These are phyloP conservation scores for Cunninghamia lanceolata DNA, from an alignment of 75 land plant genomes.

Conservation along the genomic window DNA sequence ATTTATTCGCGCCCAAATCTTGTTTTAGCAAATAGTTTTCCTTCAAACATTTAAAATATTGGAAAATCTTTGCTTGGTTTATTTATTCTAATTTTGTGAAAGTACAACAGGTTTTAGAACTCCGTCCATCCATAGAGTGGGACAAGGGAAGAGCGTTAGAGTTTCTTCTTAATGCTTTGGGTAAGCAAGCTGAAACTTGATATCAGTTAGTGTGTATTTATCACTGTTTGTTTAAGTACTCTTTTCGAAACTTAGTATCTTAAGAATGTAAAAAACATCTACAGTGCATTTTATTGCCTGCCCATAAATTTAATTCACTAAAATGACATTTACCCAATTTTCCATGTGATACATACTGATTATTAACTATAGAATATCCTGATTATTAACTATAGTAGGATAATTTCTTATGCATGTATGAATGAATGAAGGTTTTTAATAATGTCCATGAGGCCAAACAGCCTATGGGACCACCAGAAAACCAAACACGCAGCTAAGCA, in stretches of 20 bases:
- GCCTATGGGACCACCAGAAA: no score
- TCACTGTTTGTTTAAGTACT: neutral
- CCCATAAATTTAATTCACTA: neutral
- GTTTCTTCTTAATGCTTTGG: constrained; percentile 46
- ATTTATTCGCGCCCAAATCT: neutral
- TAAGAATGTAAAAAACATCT: neutral
- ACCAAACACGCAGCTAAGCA: no score
- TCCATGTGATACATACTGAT: neutral
- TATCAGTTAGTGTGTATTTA: neutral
- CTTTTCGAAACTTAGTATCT: neutral
- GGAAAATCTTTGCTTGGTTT: neutral
- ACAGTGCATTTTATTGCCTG: neutral
- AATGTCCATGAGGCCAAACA: no score
- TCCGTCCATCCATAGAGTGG: constrained; percentile 63
- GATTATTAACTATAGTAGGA: neutral
- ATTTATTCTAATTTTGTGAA: neutral
- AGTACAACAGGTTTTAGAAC: constrained; percentile 48
- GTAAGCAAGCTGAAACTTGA: constrained; percentile 17
- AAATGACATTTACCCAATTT: neutral
- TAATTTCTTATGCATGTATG: neutral
- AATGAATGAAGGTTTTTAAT: no score
- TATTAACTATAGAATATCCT: neutral
- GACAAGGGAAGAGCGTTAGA: constrained; percentile 68
- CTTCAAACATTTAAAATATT: neutral
- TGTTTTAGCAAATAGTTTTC: neutral